A percentile compares a stretch with the other conserved stretches of the same genome.
These are phyloP conservation scores for Kazachstania viticola DNA, from an alignment of 805 yeast species.

Conservation along the genomic window DNA sequence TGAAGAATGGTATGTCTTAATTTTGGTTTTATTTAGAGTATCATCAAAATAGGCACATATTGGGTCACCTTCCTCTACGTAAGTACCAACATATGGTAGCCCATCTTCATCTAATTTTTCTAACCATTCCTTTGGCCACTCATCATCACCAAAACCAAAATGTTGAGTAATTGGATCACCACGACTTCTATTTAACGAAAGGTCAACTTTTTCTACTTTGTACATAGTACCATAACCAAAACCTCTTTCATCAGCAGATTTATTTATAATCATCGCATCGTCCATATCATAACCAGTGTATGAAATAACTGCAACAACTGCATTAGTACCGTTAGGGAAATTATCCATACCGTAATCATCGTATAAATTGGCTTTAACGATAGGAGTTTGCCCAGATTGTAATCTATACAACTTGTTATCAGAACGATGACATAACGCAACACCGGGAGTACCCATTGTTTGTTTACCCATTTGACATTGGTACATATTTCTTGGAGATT, in stretches of 20 bases:
- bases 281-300: conserved; percentile 99
- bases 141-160: conserved; percentile 87
- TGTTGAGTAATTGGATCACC: conserved; percentile 94
- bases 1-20: conserved; percentile 83
- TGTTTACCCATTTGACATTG: conserved; percentile 99
- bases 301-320: conserved; percentile 97
- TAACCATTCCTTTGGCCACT: conserved; percentile 87
- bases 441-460: conserved; percentile 99
- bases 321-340: conserved; percentile 96
- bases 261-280: conserved; percentile 97
- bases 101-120: conserved; percentile 87
- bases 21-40: conserved; percentile 78
- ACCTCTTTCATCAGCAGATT: conserved; percentile 95
- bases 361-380: conserved; percentile 84
- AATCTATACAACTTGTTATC: conserved; percentile 89
- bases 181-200: conserved; percentile 62
- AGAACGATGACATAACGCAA: conserved; percentile 80
- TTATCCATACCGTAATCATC: conserved; percentile 97
- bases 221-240: conserved; percentile 95
- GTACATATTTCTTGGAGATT: conserved; percentile 98
- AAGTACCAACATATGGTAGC: conserved; percentile 76
- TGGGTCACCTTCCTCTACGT: conserved; percentile 92
- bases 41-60: conserved; percentile 89
- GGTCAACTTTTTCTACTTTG: conserved; percentile 86
- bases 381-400: conserved; percentile 94